Evolutionary conservation across 2,329 filamentous ascomycete genomes (phyloP), one percentile per base, ranked within the genome.

Genomic region (Beauveria bassiana): DNA sequence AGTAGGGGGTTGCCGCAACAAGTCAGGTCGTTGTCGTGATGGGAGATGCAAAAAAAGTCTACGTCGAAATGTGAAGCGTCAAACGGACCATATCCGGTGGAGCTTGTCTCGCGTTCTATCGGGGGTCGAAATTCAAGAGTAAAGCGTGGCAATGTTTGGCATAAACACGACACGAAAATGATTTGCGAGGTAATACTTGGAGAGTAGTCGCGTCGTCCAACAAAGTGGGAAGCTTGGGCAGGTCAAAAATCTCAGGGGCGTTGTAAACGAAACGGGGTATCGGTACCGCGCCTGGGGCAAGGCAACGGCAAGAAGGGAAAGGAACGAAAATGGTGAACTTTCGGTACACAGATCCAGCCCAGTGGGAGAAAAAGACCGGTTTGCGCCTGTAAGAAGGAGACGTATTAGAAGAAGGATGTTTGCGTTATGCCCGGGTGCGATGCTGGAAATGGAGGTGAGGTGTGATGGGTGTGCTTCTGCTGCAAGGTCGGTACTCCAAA

Each of bases 261-360:
- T 55, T 55, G 51, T 42, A 50, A 61, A 61, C 51, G 59, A 43
- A 53, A 52, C 16, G 28, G 59, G 59, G 59, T 61, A 61, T 61
- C 59, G 59, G 34, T 42, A 42, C 50, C 43, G 45, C 59, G 59
- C 46, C 58, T 59, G 28, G 57, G 38, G 46, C 6, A 2, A 34
- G 59, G 24, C 31, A 42, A 31, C 59, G n/a, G 59, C 42, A 20
- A 43, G 22, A 40, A 52, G 20, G 20, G 22, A 24, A 61, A 54
- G 12, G 7, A 22, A 22, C 18, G 20, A 31, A 60, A 52, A 51
- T 18, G 38, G 14, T 40, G 34, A 52, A 26, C 16, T 50, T 26
- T 47, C 42, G 12, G 18, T 18, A 58, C 55, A 55, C 12, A 55
- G 56, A 50, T 49, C 14, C 46, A 52, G 57, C 26, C 47, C 38